These are phyloP conservation scores for Schizophyllum commune DNA, from an alignment of 1,284 basidiomycete species.

Conservation along the genomic window DNA sequence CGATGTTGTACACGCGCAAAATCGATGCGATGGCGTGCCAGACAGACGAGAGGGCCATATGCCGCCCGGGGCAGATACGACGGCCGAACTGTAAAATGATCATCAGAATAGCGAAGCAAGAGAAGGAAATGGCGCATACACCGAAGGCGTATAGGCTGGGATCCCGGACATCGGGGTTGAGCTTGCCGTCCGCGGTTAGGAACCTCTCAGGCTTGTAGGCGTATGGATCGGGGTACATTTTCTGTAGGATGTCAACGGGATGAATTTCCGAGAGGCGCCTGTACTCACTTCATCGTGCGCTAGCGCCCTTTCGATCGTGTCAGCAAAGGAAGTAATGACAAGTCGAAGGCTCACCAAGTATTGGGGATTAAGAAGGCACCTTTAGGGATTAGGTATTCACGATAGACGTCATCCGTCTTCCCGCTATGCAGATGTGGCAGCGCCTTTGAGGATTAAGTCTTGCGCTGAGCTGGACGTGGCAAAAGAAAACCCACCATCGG, in stretches of 20 bases:
- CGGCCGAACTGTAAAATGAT: not conserved
- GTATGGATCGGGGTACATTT: constrained; percentile 7
- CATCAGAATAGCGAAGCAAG: not conserved
- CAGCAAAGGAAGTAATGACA: not conserved
- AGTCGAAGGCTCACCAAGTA: constrained; percentile 6
- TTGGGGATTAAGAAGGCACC: constrained; percentile 7
- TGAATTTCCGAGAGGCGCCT: too few relatives aligned
- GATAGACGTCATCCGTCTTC: constrained; percentile 10
- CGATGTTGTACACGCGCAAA: constrained; percentile 9
- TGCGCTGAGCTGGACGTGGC: not conserved
- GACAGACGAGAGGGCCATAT: constrained; percentile 5
- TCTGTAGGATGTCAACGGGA: not conserved
- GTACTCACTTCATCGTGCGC: constrained; percentile 9
- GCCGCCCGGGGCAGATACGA: constrained; percentile 9
- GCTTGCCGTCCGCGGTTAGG: constrained; percentile 8
- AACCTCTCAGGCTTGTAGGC: constrained; percentile 10
- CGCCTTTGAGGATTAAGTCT: not conserved
- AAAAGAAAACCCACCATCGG: not conserved
- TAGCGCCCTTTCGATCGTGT: constrained; percentile 7
- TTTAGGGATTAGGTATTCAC: constrained; percentile 10
- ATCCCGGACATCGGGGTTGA: constrained; percentile 1
- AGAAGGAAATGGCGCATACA: not conserved
- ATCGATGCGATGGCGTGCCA: constrained; percentile 11
- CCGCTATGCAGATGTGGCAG: not conserved
- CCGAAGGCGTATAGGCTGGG: constrained; percentile 5